Evolutionary conservation across 345 rosid genomes (phyloP).

Genomic region (Hibiscus tridactylites): DNA sequence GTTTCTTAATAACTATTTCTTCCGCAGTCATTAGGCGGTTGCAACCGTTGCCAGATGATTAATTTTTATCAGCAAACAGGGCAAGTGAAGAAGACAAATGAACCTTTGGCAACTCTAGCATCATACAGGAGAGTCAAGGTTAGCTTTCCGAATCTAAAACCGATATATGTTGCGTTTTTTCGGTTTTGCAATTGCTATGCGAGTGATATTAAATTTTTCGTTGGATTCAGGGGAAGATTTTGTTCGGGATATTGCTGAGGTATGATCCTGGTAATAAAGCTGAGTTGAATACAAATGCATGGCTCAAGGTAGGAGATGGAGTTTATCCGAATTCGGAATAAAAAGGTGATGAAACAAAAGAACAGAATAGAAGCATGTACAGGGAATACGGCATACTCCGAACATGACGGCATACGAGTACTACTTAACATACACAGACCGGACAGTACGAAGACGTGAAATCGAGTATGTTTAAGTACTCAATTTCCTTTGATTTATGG

Average conservation of each 20-base stretch:
- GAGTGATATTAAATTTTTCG: neutral
- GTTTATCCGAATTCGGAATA: conserved; percentile 30
- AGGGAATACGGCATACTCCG: neutral
- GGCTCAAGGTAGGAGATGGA: conserved; percentile 64
- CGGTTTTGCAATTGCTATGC: neutral
- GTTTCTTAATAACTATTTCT: neutral
- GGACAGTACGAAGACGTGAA: too few relatives aligned
- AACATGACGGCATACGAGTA: neutral
- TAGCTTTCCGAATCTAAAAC: neutral
- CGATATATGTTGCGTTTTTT: neutral
- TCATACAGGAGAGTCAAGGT: conserved; percentile 89
- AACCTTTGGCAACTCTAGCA: conserved; percentile 78
- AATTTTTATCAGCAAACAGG: conserved; percentile 47
- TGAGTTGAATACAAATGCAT: conserved; percentile 21
- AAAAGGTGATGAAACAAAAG: neutral
- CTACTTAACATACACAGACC: neutral
- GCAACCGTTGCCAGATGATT: conserved; percentile 89
- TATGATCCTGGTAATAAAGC: conserved; percentile 13
- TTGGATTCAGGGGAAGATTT: conserved; percentile 70
- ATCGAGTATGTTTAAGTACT: too few relatives aligned
- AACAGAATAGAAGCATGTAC: neutral
- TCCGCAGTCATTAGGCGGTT: conserved; percentile 77
- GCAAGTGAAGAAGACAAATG: conserved; percentile 56
- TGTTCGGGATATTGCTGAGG: conserved; percentile 70
- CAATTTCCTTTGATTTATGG: too few relatives aligned